phyloP scores from a whole-genome alignment of 2,329 filamentous ascomycete species.

The Alternaria sp. region DNA sequence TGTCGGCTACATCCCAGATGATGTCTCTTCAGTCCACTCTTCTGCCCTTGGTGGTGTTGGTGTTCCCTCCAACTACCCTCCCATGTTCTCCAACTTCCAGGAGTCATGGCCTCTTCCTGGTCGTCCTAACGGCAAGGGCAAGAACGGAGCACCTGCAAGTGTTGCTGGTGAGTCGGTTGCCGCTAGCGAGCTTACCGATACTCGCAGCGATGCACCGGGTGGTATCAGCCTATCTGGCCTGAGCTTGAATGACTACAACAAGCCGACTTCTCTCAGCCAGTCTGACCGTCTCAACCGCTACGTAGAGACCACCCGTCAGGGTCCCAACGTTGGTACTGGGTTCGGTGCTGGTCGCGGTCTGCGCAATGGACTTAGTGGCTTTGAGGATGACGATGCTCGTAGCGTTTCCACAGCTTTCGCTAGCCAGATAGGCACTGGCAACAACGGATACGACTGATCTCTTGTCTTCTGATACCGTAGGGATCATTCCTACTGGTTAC shows the following conservation, averaged over 20 bases:
- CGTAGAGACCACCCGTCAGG: conserved; percentile 81
- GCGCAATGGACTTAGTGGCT: conserved; percentile 51
- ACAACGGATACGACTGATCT: conserved; percentile 63
- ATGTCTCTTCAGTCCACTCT: conserved; percentile 94
- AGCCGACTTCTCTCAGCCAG: conserved; percentile 77
- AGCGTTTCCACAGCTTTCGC: conserved; percentile 97
- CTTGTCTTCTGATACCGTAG: not conserved
- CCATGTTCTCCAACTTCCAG: conserved; percentile 93
- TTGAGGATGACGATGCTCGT: conserved; percentile 88
- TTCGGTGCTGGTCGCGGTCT: conserved; percentile 52
- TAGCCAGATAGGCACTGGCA: conserved; percentile 84
- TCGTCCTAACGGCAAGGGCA: conserved; percentile 71
- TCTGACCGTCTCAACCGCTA: conserved; percentile 94
- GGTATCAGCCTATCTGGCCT: conserved; percentile 89
- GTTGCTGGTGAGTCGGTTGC: conserved; percentile 91
- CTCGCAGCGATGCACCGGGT: conserved; percentile 77
- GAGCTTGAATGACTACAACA: conserved; percentile 72
- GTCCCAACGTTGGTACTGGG: conserved; percentile 50
- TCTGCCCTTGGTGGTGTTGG: conserved; percentile 86
- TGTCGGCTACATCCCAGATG: conserved; percentile 93
- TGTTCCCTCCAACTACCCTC: conserved; percentile 83
- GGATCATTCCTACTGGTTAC: not conserved
- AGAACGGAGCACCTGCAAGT: conserved; percentile 70
- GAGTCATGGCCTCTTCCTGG: conserved; percentile 89
- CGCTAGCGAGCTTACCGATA: conserved; percentile 87